Evolutionary conservation across 177 flowering plant genomes (phyloP).

Genomic region (Vitis hybrid): DNA sequence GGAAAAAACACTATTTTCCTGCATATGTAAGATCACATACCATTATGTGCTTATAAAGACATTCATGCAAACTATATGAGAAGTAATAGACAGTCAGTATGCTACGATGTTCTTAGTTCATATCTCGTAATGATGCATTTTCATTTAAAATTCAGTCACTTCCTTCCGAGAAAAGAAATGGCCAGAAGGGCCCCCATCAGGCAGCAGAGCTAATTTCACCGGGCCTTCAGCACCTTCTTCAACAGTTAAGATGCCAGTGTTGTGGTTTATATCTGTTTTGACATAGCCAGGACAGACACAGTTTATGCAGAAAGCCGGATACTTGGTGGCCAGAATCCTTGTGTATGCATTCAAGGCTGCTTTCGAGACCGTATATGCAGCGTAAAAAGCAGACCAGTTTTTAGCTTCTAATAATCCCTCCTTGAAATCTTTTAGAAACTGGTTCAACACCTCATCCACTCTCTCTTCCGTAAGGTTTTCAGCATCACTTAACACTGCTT

Average conservation of each 20-base stretch:
- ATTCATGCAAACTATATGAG: neutral
- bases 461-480: constrained; percentile 35
- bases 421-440: constrained; percentile 28
- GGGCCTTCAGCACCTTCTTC: constrained; percentile 46
- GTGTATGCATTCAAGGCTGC: constrained; percentile 49
- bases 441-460: constrained; percentile 24
- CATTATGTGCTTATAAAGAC: neutral
- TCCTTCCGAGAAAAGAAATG: constrained; percentile 31
- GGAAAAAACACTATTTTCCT: too few relatives aligned
- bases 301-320: constrained; percentile 35
- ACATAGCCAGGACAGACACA: constrained; percentile 51
- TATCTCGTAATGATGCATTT: neutral
- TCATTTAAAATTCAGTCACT: constrained; percentile 16
- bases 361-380: constrained; percentile 29
- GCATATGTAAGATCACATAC: too few relatives aligned
- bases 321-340: constrained; percentile 45
- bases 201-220: constrained; percentile 46
- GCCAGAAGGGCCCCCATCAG: constrained; percentile 55
- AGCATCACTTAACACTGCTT: constrained; percentile 21
- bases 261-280: constrained; percentile 39
- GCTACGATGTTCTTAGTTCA: neutral
- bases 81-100: neutral
- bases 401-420: constrained; percentile 25
- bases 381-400: constrained; percentile 28
- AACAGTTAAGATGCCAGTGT: constrained; percentile 26